These are phyloP conservation scores for Oryza meridionalis DNA, from an alignment of 176 grass and related monocot genomes.

Conservation along the genomic window DNA sequence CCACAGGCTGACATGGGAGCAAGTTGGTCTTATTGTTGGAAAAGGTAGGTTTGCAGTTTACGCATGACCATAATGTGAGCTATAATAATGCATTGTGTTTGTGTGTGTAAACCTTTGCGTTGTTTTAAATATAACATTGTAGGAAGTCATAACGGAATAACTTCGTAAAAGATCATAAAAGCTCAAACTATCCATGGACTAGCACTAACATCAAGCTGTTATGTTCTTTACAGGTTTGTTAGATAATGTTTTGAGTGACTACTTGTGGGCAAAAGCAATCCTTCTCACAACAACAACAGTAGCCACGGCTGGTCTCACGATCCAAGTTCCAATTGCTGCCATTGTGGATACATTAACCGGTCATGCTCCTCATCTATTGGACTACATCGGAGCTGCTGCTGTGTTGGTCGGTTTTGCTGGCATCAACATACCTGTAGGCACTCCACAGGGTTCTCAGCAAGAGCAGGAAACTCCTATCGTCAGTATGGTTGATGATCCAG, in stretches of 20 bases:
- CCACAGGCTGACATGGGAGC: constrained; percentile 86
- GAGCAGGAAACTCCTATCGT: constrained; percentile 55
- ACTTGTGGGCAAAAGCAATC: constrained; percentile 93
- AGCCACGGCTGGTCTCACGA: constrained; percentile 86
- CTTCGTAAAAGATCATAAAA: neutral
- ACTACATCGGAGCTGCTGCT: constrained; percentile 76
- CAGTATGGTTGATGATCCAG: constrained; percentile 42
- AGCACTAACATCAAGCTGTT: constrained; percentile 27
- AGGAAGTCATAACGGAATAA: neutral
- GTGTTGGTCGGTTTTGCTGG: constrained; percentile 88
- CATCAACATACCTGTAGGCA: constrained; percentile 69
- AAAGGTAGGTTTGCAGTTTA: constrained; percentile 67
- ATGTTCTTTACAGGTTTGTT: constrained; percentile 67
- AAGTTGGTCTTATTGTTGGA: constrained; percentile 92
- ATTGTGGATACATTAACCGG: constrained; percentile 79
- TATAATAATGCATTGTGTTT: neutral
- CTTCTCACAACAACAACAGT: constrained; percentile 95
- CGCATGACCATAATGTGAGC: neutral
- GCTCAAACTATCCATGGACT: neutral
- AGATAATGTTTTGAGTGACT: constrained; percentile 97
- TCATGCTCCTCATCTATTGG: constrained; percentile 71
- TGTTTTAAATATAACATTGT: neutral
- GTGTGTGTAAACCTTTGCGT: neutral
- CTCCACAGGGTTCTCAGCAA: constrained; percentile 37
- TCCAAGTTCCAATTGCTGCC: constrained; percentile 95